Conservation (phyloP, 1,139 yeast species). For the Geotrichum restrictum region DNA sequence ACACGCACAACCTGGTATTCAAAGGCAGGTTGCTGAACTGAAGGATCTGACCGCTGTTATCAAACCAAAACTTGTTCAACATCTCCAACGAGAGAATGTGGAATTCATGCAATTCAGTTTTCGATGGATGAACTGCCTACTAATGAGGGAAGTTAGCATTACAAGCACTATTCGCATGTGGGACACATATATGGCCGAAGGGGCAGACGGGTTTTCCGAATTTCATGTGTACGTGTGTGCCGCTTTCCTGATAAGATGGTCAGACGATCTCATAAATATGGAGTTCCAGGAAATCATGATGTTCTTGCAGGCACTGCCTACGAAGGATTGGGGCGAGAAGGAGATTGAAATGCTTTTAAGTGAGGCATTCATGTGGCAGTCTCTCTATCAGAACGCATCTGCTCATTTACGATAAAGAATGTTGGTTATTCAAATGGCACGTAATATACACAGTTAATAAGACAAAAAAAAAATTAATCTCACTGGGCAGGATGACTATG, state of each 20-base stretch:
- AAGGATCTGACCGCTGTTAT: constrained; percentile 74
- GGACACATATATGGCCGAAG: constrained; percentile 94
- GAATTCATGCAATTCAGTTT: constrained; percentile 94
- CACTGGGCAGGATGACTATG: constrained; percentile 21
- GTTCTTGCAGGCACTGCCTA: constrained; percentile 85
- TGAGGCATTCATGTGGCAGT: constrained; percentile 96
- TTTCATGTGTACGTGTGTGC: constrained; percentile 98
- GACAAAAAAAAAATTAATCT: not conserved
- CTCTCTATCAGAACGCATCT: constrained; percentile 79
- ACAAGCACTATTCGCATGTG: constrained; percentile 85
- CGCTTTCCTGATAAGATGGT: constrained; percentile 89
- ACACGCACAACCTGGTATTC: constrained; percentile 96
- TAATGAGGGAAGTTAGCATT: constrained; percentile 88
- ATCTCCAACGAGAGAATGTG: constrained; percentile 72
- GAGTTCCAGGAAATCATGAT: constrained; percentile 93
- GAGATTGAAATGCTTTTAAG: constrained; percentile 88
- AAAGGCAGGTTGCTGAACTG: constrained; percentile 80
- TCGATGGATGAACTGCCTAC: constrained; percentile 97
- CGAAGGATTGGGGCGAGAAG: constrained; percentile 77
- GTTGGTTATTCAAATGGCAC: not conserved
- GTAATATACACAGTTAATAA: not conserved
- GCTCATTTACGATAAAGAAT: constrained; percentile 42
- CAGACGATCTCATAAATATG: constrained; percentile 70
- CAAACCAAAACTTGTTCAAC: constrained; percentile 67
- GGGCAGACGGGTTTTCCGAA: constrained; percentile 80